Evolutionary conservation across 176 grass and related monocot genomes (phyloP).

Genomic region (Carex kokanica): DNA sequence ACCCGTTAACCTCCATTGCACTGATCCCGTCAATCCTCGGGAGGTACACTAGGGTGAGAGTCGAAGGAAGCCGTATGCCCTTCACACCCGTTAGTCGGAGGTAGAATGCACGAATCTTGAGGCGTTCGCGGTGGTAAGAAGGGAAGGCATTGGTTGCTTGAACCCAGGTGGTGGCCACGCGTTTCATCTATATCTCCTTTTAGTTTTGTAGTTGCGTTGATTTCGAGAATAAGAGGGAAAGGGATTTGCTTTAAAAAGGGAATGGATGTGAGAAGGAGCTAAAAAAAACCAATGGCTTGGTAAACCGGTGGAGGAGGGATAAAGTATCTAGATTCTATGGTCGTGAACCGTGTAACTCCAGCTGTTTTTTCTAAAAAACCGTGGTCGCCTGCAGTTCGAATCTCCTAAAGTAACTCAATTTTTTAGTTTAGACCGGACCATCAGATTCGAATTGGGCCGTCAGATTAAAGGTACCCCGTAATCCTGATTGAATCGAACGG

Average conservation of each 20-base stretch:
- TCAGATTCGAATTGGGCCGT: no score
- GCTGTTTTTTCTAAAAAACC: background rate
- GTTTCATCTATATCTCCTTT: background rate
- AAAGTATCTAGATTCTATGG: background rate
- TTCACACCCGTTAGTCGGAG: slow-evolving; percentile 16
- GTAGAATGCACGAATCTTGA: slow-evolving; percentile 36
- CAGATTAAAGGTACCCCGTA: no score
- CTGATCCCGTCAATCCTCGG: slow-evolving; percentile 27
- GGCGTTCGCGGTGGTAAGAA: slow-evolving; percentile 21
- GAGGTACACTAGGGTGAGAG: slow-evolving; percentile 34
- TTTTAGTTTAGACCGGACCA: no score
- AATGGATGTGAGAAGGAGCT: background rate
- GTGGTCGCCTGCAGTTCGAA: background rate
- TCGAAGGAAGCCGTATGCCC: background rate
- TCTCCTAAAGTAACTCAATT: no score
- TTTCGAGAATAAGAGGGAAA: background rate
- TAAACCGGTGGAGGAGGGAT: background rate
- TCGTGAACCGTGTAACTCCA: background rate
- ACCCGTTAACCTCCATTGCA: slow-evolving; percentile 37
- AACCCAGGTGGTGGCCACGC: background rate
- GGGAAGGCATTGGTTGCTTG: background rate
- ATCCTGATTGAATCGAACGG: no score
- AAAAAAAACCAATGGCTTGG: background rate
- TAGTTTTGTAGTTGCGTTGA: background rate
- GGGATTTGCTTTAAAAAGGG: slow-evolving; percentile 5